Evolutionary conservation across 306 rosid species (phyloP).

Genomic region (Abrus precatorius): DNA sequence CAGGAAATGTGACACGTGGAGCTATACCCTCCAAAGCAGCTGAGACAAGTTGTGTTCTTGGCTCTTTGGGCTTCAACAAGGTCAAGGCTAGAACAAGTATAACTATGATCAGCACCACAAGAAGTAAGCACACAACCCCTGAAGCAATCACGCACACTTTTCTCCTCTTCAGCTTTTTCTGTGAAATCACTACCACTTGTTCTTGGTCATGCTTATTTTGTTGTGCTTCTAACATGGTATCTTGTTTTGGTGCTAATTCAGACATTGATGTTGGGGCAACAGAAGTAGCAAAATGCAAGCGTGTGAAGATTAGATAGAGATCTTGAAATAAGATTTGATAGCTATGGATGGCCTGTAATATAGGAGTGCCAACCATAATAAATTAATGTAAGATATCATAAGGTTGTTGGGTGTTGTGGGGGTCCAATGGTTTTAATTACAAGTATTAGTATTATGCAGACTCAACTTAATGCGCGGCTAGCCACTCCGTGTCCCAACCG

Average conservation of each 20-base stretch:
- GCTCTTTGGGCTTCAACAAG: conserved; percentile 63
- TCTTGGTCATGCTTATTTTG: conserved; percentile 27
- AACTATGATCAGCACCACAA: conserved; percentile 47
- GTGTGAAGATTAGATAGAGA: conserved; percentile 2
- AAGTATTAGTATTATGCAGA: background rate
- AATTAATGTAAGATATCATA: background rate
- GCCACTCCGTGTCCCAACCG: conserved; percentile 35
- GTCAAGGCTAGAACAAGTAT: conserved; percentile 61
- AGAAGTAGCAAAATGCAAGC: conserved; percentile 11
- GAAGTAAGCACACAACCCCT: conserved; percentile 37
- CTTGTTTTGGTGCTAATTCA: conserved; percentile 31
- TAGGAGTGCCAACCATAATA: conserved; percentile 39
- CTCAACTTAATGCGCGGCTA: conserved; percentile 35
- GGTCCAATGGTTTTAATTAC: conserved; percentile 36
- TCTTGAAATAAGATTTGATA: conserved; percentile 25
- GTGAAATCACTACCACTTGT: conserved; percentile 44
- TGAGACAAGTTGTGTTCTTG: conserved; percentile 53
- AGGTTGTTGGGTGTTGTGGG: conserved; percentile 48
- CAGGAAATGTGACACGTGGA: conserved; percentile 61
- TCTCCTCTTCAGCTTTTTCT: conserved; percentile 32
- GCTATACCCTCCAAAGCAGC: conserved; percentile 62
- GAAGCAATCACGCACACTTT: conserved; percentile 43
- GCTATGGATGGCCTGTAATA: conserved; percentile 9
- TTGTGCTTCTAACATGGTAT: conserved; percentile 40
- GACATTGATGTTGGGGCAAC: background rate